phyloP scores from a whole-genome alignment of 345 rosid genomes.

The Eucalyptus pauciflora region DNA sequence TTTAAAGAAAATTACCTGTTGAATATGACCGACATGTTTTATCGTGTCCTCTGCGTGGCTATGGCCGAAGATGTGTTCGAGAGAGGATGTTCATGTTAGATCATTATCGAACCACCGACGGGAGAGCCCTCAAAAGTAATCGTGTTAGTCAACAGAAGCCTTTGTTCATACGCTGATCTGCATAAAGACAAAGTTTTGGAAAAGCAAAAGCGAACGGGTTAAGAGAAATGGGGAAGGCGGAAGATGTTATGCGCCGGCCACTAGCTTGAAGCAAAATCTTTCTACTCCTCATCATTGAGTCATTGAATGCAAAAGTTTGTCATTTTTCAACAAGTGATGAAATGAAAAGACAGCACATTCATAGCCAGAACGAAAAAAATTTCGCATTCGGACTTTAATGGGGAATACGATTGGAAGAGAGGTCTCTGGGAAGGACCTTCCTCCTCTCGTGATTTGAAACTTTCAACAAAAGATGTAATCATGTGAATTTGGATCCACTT shows the following conservation, averaged over 20 bases:
- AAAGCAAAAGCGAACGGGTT: not conserved
- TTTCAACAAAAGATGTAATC: not conserved
- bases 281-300: not conserved
- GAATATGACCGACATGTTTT: not conserved
- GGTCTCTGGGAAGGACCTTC: not conserved
- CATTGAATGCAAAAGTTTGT: not conserved
- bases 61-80: not conserved
- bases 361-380: not conserved
- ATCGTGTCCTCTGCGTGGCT: not conserved
- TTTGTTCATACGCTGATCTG: not conserved
- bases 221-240: not conserved
- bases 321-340: not conserved
- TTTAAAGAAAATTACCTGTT: not conserved
- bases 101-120: not conserved
- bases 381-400: not conserved
- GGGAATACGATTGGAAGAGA: not conserved
- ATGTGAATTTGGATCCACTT: not conserved
- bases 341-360: constrained; percentile 1
- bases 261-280: not conserved
- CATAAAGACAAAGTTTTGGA: not conserved
- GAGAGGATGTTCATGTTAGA: not conserved
- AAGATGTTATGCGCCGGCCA: not conserved
- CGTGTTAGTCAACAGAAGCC: not conserved
- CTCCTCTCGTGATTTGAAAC: not conserved
- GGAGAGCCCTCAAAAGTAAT: not conserved